These are phyloP conservation scores for Yarrowia osloensis DNA, from an alignment of 805 yeast genomes.

Conservation along the genomic window DNA sequence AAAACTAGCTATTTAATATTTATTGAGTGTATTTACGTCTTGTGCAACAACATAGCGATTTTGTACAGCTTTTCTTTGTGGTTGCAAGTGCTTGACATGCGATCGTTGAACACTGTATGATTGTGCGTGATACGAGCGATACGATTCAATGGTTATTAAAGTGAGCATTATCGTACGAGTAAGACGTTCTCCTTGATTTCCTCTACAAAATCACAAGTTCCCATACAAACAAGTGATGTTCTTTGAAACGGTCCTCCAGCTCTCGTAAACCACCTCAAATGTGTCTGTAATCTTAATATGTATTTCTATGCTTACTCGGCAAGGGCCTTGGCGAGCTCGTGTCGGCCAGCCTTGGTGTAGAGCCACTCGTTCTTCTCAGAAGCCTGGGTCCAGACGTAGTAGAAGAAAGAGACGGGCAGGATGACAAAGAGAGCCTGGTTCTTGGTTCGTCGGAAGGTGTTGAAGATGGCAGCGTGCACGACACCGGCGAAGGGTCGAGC, in stretches of 20 bases:
- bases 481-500: conserved; percentile 89
- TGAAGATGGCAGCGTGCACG: conserved; percentile 82
- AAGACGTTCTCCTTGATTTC: too few species aligned
- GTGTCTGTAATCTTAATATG: too few species aligned
- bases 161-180: not conserved
- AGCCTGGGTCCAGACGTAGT: conserved; percentile 84
- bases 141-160: not conserved
- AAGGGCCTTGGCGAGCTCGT: conserved; percentile 17
- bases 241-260: too few species aligned
- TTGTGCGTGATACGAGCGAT: not conserved
- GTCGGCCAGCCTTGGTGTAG: conserved; percentile 95
- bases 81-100: not conserved
- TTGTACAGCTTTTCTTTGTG: not conserved
- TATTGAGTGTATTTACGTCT: conserved; percentile 14
- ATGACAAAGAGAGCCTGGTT: conserved; percentile 76
- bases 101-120: not conserved
- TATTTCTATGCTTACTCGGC: conserved; percentile 14
- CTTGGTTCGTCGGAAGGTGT: conserved; percentile 91
- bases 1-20: conserved; percentile 27
- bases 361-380: conserved; percentile 87
- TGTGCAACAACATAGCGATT: too few species aligned
- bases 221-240: too few species aligned
- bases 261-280: too few species aligned
- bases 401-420: conserved; percentile 76
- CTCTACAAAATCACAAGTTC: too few species aligned